phyloP scores from a whole-genome alignment of 257 asterid species.

The Fraxinus anomala region DNA sequence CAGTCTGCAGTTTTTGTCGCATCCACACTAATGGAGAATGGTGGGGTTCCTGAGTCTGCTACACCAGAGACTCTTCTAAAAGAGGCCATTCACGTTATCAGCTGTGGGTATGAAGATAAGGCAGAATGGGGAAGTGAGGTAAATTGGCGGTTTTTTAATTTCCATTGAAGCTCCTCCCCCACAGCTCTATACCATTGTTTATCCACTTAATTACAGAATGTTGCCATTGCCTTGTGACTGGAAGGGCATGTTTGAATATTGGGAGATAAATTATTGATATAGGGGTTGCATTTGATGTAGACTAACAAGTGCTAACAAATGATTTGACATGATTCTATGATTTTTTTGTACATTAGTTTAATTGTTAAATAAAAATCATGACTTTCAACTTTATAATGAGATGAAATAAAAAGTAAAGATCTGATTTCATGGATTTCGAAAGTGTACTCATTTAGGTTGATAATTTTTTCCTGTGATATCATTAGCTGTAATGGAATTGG shows the following conservation, averaged over 20 bases:
- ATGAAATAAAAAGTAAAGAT: neutral
- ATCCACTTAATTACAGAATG: neutral
- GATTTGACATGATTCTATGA: neutral
- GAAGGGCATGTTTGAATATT: neutral
- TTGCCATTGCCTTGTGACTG: neutral
- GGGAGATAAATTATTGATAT: neutral
- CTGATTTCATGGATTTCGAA: neutral
- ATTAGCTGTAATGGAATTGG: neutral
- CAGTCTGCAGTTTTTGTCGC: constrained; percentile 97
- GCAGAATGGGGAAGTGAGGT: constrained; percentile 99
- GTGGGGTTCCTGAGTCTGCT: constrained; percentile 96
- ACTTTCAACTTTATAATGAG: neutral
- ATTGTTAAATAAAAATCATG: neutral
- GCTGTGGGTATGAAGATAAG: constrained; percentile 99
- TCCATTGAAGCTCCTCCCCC: constrained; percentile 14
- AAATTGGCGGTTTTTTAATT: constrained; percentile 19
- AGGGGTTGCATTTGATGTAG: neutral
- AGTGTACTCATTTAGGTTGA: neutral
- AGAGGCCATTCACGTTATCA: constrained; percentile 98
- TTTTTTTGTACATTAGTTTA: neutral
- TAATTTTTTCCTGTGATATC: neutral
- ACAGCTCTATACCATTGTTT: constrained; percentile 20
- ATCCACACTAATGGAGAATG: constrained; percentile 94
- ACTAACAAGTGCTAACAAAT: neutral
- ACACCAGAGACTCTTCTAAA: constrained; percentile 88